Evolutionary conservation across 2,329 filamentous ascomycete species (phyloP).

Genomic region (Polytolypa hystricis): DNA sequence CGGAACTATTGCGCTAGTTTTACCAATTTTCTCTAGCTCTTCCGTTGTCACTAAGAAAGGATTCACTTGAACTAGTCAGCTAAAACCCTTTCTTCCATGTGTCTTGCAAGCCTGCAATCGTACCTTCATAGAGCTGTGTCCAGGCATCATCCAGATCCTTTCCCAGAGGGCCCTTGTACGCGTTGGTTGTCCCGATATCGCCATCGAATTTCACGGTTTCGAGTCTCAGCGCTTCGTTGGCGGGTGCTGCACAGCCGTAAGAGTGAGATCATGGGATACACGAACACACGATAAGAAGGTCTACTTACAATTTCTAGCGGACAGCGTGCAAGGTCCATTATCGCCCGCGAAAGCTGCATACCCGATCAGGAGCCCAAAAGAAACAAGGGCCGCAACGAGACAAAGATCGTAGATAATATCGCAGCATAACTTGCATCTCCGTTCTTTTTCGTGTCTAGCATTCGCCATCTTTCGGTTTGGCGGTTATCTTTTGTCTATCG

Average conservation of each 20-base stretch:
- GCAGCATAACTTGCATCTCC: too few relatives aligned
- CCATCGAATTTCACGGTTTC: conserved; percentile 8
- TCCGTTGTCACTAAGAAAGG: conserved; percentile 7
- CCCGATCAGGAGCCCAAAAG: too few relatives aligned
- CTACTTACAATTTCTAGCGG: too few relatives aligned
- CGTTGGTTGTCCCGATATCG: conserved; percentile 5
- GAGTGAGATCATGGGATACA: too few relatives aligned
- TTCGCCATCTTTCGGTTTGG: too few relatives aligned
- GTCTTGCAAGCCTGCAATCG: neutral
- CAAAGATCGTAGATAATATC: too few relatives aligned
- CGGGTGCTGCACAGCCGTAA: conserved; percentile 7
- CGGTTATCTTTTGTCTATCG: too few relatives aligned
- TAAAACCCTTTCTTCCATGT: neutral
- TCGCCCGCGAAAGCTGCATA: too few relatives aligned
- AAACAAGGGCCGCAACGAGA: too few relatives aligned
- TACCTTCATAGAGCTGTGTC: conserved; percentile 10
- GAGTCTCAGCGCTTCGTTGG: conserved; percentile 1
- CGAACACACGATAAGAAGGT: too few relatives aligned
- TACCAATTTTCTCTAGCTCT: conserved; percentile 9
- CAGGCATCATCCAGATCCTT: conserved; percentile 8
- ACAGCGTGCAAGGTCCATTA: too few relatives aligned
- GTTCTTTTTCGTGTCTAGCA: too few relatives aligned
- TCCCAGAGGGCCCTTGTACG: conserved; percentile 7
- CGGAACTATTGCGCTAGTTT: conserved; percentile 10
- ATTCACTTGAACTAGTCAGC: conserved; percentile 1